A percentile compares a stretch with the other conserved stretches of the same genome.
Evolutionary conservation across 2,329 filamentous ascomycete genomes (phyloP).

Genomic region (Ceratocystis eucalypticola): DNA sequence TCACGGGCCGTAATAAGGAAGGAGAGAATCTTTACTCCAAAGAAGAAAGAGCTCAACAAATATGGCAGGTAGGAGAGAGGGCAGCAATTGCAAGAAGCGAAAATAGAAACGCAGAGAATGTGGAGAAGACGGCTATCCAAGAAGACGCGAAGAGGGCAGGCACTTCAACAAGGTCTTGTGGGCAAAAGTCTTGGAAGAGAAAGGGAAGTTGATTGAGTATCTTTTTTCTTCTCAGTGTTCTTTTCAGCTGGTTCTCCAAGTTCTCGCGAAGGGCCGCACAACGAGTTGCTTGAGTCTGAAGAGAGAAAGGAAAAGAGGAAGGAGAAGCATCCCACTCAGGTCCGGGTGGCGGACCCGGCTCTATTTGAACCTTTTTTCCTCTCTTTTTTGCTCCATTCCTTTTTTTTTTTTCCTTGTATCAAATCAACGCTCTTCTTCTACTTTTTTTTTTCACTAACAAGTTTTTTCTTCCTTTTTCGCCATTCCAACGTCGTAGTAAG

Average conservation of each 20-base stretch:
- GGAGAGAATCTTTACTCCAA: not conserved
- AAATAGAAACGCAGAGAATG: slow-evolving; percentile 12
- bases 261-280: slow-evolving; percentile 18
- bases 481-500: not conserved
- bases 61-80: slow-evolving; percentile 14
- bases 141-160: not conserved
- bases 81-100: slow-evolving; percentile 8
- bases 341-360: slow-evolving; percentile 7
- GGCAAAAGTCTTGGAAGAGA: not conserved
- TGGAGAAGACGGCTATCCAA: slow-evolving; percentile 12
- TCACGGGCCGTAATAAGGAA: not conserved
- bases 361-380: slow-evolving; percentile 14
- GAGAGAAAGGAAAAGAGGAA: slow-evolving; percentile 2
- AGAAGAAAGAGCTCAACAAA: slow-evolving; percentile 9
- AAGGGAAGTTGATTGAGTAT: not conserved
- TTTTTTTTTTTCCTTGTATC: not conserved
- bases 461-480: not conserved
- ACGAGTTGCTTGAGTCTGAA: slow-evolving; percentile 19
- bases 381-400: not conserved
- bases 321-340: not conserved
- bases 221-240: slow-evolving; percentile 15
- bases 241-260: slow-evolving; percentile 20
- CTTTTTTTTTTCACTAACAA: not conserved
- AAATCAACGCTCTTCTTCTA: not conserved
- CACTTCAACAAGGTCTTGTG: not conserved